Evolutionary conservation across 495 filamentous ascomycete species (phyloP).

Genomic region (Cercophora newfieldiana): DNA sequence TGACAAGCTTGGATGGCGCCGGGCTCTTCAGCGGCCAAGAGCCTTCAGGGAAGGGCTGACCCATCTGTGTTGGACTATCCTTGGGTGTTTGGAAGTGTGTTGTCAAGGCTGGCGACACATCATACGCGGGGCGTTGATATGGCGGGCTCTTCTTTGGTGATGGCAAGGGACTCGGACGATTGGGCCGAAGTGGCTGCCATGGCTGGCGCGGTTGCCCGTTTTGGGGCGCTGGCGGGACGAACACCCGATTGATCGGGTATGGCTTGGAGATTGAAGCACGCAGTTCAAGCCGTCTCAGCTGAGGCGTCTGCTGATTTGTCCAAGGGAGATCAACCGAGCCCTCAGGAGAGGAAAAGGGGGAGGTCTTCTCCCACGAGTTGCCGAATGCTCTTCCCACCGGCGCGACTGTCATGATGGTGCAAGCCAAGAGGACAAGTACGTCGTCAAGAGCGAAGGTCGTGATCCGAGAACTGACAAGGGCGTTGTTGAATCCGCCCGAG

Average conservation of each 20-base stretch:
- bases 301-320: neutral
- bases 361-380: slow-evolving; percentile 32
- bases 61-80: neutral
- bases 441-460: slow-evolving; percentile 41
- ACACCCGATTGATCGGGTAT: neutral
- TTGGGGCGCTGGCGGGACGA: neutral
- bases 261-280: neutral
- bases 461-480: slow-evolving; percentile 31
- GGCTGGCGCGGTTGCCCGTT: neutral
- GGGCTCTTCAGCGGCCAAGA: neutral
- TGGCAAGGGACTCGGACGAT: neutral
- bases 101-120: neutral
- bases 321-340: slow-evolving; percentile 6
- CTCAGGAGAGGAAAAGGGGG: slow-evolving; percentile 21
- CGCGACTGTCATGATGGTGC: slow-evolving; percentile 26
- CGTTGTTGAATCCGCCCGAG: slow-evolving; percentile 26
- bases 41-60: neutral
- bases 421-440: slow-evolving; percentile 36
- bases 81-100: neutral
- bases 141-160: neutral
- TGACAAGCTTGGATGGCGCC: neutral
- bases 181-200: neutral
- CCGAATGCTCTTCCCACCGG: slow-evolving; percentile 34
- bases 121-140: neutral
- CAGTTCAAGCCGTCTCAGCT: neutral